These are phyloP conservation scores for Leersia perrieri DNA, from an alignment of 176 grass and related monocot species.

Conservation along the genomic window DNA sequence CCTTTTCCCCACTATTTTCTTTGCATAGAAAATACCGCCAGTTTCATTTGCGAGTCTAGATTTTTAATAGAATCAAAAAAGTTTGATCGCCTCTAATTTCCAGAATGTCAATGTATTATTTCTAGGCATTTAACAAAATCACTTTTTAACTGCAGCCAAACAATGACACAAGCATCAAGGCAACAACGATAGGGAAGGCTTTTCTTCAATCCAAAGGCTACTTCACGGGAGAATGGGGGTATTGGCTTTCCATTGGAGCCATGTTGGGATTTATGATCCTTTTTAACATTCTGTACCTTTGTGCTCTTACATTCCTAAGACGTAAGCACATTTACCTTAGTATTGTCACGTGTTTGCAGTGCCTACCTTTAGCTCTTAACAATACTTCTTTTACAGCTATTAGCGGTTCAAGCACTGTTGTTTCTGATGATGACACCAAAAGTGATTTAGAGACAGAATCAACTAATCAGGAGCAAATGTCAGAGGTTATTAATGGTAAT, in stretches of 20 bases:
- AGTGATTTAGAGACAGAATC: conserved; percentile 29
- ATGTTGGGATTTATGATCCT: conserved; percentile 54
- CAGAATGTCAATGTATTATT: conserved; percentile 1
- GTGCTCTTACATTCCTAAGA: conserved; percentile 49
- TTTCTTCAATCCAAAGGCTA: conserved; percentile 59
- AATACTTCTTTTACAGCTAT: conserved; percentile 35
- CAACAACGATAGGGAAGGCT: conserved; percentile 52
- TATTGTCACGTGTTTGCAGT: background rate
- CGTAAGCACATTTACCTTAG: conserved; percentile 35
- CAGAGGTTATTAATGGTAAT: conserved; percentile 12
- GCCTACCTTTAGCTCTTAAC: conserved; percentile 2
- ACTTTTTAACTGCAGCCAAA: conserved; percentile 43
- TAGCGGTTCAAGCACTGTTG: conserved; percentile 31
- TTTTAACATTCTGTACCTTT: conserved; percentile 54
- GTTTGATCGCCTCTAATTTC: conserved; percentile 6
- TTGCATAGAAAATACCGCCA: background rate
- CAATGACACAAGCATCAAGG: conserved; percentile 43
- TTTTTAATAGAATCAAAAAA: background rate
- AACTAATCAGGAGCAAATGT: conserved; percentile 19
- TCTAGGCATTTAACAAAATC: background rate
- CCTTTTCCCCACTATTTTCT: background rate
- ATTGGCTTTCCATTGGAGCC: conserved; percentile 60
- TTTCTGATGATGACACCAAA: conserved; percentile 35
- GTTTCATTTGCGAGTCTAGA: background rate
- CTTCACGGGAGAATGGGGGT: conserved; percentile 50